These are phyloP conservation scores for Penicillium sp. DNA, from an alignment of 2,329 filamentous ascomycete species.

Conservation along the genomic window DNA sequence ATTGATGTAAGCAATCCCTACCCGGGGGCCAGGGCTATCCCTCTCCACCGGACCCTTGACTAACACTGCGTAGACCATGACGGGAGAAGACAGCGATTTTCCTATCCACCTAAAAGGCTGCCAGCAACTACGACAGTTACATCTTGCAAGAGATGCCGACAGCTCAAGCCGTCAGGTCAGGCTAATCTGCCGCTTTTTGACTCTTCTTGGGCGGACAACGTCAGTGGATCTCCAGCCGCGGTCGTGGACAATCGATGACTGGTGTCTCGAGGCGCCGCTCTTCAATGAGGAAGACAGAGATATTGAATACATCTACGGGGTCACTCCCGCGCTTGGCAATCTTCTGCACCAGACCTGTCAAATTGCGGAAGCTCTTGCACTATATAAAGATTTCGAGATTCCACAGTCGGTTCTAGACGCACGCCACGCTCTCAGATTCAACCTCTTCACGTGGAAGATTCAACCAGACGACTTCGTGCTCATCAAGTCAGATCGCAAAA, in stretches of 20 bases:
- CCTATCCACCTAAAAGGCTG: conserved; percentile 21
- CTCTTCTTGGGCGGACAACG: conserved; percentile 18
- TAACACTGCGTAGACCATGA: conserved; percentile 8
- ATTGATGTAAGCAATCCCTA: conserved; percentile 17
- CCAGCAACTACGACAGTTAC: conserved; percentile 6
- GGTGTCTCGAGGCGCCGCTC: conserved; percentile 4
- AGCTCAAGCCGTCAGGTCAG: conserved; percentile 15
- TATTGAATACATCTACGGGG: conserved; percentile 22
- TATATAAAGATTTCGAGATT: background rate
- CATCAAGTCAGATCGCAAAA: background rate
- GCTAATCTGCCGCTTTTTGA: conserved; percentile 21
- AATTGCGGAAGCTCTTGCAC: conserved; percentile 5
- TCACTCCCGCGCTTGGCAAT: conserved; percentile 19
- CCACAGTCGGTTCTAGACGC: background rate
- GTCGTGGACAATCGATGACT: background rate
- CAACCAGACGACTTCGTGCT: conserved; percentile 5
- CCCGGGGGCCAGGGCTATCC: too few relatives aligned
- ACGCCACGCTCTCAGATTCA: background rate
- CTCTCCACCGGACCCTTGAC: background rate
- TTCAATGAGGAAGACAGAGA: conserved; percentile 6
- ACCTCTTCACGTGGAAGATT: conserved; percentile 5
- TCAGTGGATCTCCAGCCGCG: conserved; percentile 10
- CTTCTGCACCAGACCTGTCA: conserved; percentile 19
- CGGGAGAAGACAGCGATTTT: conserved; percentile 23
- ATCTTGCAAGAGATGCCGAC: background rate